Conservation (phyloP, 2,329 filamentous ascomycete species). For the Pseudogymnoascus sp. region DNA sequence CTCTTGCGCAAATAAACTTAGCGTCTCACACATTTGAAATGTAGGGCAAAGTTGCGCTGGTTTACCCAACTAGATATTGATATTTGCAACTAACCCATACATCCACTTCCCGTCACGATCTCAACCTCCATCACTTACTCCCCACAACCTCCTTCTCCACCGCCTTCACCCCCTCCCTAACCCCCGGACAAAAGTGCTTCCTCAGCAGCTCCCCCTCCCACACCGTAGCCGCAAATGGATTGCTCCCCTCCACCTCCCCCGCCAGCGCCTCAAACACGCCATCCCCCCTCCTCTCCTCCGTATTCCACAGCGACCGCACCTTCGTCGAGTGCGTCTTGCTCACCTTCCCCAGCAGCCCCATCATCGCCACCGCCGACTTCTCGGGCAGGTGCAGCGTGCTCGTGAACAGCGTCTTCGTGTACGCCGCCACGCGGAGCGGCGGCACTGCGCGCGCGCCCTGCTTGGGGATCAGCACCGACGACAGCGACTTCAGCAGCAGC, state of each 20-base stretch:
- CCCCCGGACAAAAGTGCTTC: conserved; percentile 77
- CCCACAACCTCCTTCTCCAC: conserved; percentile 52
- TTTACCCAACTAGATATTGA: background rate
- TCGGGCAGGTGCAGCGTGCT: conserved; percentile 79
- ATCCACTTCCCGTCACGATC: background rate
- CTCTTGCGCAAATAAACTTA: background rate
- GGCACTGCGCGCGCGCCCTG: conserved; percentile 67
- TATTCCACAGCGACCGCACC: conserved; percentile 82
- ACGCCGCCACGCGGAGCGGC: conserved; percentile 78
- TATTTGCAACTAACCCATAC: background rate
- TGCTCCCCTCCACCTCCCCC: conserved; percentile 71
- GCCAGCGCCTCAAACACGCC: conserved; percentile 71
- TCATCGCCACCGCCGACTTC: conserved; percentile 73
- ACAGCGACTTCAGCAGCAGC: conserved; percentile 78
- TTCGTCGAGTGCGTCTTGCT: conserved; percentile 75
- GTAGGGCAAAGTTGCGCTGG: background rate
- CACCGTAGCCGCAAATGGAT: conserved; percentile 80
- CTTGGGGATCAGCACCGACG: conserved; percentile 68
- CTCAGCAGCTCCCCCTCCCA: conserved; percentile 90
- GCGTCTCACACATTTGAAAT: background rate
- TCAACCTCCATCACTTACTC: background rate
- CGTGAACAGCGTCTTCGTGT: conserved; percentile 83
- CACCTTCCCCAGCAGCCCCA: conserved; percentile 70
- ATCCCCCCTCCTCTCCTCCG: conserved; percentile 86
- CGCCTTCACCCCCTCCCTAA: conserved; percentile 64